Percentiles rank a stretch among this genome's conserved stretches.
Conservation (phyloP, 1,284 basidiomycete genomes). For the Rugosomyces carneus region DNA sequence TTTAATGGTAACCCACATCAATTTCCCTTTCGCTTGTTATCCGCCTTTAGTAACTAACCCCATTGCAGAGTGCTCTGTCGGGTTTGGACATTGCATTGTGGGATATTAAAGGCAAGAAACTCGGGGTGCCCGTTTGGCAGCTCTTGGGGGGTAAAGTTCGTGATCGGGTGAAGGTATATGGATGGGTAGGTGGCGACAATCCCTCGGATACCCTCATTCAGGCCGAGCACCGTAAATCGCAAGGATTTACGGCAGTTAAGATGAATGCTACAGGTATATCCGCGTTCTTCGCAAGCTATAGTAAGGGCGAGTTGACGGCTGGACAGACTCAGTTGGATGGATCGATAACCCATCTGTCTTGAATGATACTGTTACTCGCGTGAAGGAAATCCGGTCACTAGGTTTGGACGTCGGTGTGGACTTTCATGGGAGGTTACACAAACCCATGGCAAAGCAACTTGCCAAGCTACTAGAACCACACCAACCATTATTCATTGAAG, state of each 20-base stretch:
- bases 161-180: slow-evolving; percentile 52
- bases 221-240: slow-evolving; percentile 54
- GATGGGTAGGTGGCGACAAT: slow-evolving; percentile 72
- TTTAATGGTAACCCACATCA: slow-evolving; percentile 48
- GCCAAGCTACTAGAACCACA: slow-evolving; percentile 61
- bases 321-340: slow-evolving; percentile 38
- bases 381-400: slow-evolving; percentile 56
- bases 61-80: slow-evolving; percentile 28
- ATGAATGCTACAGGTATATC: slow-evolving; percentile 67
- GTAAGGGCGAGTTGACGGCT: neutral
- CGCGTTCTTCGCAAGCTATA: neutral
- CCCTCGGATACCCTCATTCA: slow-evolving; percentile 58
- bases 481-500: slow-evolving; percentile 70
- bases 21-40: neutral
- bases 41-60: neutral
- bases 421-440: slow-evolving; percentile 64
- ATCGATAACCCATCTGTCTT: slow-evolving; percentile 47
- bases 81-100: slow-evolving; percentile 45
- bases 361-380: slow-evolving; percentile 52
- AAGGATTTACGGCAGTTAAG: slow-evolving; percentile 75
- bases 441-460: slow-evolving; percentile 75
- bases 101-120: slow-evolving; percentile 79
- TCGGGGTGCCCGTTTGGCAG: slow-evolving; percentile 72
- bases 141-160: slow-evolving; percentile 70
- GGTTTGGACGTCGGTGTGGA: slow-evolving; percentile 65